Percentiles rank a stretch among this genome's conserved stretches.
These are phyloP conservation scores for Globisporangium solare DNA, from an alignment of 352 stramenopile genomes.

Conservation along the genomic window DNA sequence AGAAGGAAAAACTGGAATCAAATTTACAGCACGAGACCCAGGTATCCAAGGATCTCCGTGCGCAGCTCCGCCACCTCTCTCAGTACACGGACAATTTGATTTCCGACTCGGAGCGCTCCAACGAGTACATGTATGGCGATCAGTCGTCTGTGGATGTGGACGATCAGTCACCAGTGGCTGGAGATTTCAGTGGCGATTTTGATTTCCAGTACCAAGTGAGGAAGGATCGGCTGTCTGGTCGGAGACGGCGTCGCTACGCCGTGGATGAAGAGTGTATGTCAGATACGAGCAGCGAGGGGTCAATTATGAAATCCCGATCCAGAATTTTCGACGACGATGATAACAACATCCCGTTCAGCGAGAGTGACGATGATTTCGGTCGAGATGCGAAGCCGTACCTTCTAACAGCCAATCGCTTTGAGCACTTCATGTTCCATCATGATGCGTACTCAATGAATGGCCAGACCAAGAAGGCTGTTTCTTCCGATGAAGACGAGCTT, in stretches of 20 bases:
- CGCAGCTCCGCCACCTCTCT: slow-evolving; percentile 65
- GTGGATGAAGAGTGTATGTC: slow-evolving; percentile 59
- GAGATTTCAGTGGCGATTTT: slow-evolving; percentile 33
- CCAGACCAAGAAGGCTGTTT: not conserved
- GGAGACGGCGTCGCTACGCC: slow-evolving; percentile 19
- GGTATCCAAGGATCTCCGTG: slow-evolving; percentile 53
- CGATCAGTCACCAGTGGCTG: slow-evolving; percentile 29
- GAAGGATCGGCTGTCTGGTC: slow-evolving; percentile 18
- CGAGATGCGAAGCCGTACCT: not conserved
- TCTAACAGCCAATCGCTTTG: slow-evolving; percentile 2
- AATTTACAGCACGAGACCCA: slow-evolving; percentile 61
- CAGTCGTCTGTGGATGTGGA: slow-evolving; percentile 29
- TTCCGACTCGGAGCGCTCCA: slow-evolving; percentile 45
- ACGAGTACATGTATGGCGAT: slow-evolving; percentile 46
- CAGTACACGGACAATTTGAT: slow-evolving; percentile 68
- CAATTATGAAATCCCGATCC: slow-evolving; percentile 27
- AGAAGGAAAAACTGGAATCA: slow-evolving; percentile 63
- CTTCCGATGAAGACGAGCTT: not conserved
- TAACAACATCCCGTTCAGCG: slow-evolving; percentile 8
- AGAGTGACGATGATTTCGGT: slow-evolving; percentile 1
- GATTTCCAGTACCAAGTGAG: slow-evolving; percentile 36
- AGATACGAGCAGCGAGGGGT: slow-evolving; percentile 44
- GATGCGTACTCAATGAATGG: no score
- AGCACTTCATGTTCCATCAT: slow-evolving; percentile 5
- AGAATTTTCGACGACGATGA: slow-evolving; percentile 13